Evolutionary conservation across 257 asterid species (phyloP).

Genomic region (Lycium ferocissimum): DNA sequence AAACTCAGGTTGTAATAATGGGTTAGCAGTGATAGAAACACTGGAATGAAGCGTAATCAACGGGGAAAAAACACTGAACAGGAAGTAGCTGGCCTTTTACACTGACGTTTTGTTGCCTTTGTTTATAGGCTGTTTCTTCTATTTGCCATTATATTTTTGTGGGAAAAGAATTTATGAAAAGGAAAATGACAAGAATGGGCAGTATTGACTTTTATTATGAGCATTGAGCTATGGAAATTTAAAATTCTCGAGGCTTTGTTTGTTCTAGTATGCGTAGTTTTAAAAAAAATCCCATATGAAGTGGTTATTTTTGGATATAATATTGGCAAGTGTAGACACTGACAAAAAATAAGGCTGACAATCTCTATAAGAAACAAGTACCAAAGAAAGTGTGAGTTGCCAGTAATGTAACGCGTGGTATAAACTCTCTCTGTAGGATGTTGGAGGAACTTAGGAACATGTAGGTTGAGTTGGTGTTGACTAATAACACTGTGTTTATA

Average conservation of each 20-base stretch:
- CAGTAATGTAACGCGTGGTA: conserved; percentile 20
- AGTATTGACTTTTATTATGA: conserved; percentile 34
- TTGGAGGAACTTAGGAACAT: neutral
- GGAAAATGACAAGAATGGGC: conserved; percentile 38
- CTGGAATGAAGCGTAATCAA: conserved; percentile 60
- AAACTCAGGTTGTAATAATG: conserved; percentile 26
- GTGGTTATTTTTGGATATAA: neutral
- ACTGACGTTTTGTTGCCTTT: conserved; percentile 16
- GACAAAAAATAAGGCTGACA: neutral
- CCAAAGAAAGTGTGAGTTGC: neutral
- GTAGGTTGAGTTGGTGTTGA: conserved; percentile 32
- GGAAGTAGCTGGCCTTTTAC: conserved; percentile 21
- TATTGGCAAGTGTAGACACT: neutral
- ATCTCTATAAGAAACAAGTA: neutral
- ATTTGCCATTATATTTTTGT: neutral
- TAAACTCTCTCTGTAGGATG: neutral
- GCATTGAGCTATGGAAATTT: neutral
- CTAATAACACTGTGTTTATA: neutral
- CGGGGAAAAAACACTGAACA: conserved; percentile 47
- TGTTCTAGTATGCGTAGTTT: neutral
- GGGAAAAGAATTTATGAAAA: neutral
- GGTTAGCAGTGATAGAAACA: conserved; percentile 42
- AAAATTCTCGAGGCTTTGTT: neutral
- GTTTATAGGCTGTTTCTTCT: conserved; percentile 15
- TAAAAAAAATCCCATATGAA: neutral